Conservation (phyloP, 2,329 filamentous ascomycete species). For the Colletotrichum liriopes region DNA sequence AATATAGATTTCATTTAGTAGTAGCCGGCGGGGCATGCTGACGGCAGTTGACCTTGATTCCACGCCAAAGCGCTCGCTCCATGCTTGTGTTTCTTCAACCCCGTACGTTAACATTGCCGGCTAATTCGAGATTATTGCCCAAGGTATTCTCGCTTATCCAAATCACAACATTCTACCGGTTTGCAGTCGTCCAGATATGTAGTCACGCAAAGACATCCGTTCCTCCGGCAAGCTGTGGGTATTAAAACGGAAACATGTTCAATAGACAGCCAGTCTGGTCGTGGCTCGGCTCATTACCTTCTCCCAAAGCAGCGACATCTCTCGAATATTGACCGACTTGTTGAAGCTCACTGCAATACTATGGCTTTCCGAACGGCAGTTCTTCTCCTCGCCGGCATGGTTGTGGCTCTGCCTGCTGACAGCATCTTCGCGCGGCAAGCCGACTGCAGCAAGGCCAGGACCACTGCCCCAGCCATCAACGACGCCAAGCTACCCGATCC, state of each 20-base stretch:
- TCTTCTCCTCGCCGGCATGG: slow-evolving; percentile 52
- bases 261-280: background rate
- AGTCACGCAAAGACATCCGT: background rate
- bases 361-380: slow-evolving; percentile 12
- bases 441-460: slow-evolving; percentile 52
- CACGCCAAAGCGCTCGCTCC: background rate
- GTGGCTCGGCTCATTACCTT: background rate
- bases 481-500: slow-evolving; percentile 62
- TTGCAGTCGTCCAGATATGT: no score
- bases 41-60: background rate
- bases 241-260: background rate
- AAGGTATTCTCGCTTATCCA: background rate
- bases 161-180: background rate
- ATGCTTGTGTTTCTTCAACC: background rate
- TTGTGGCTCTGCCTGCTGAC: slow-evolving; percentile 51
- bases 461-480: slow-evolving; percentile 55
- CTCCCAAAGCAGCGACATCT: background rate
- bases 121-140: slow-evolving; percentile 2
- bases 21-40: slow-evolving; percentile 7
- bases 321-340: background rate
- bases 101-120: background rate
- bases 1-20: background rate
- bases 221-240: background rate
- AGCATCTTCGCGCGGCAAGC: slow-evolving; percentile 56
- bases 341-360: background rate